Conservation (phyloP, 768 basidiomycete genomes). For the Amanita pseudoporphyria region DNA sequence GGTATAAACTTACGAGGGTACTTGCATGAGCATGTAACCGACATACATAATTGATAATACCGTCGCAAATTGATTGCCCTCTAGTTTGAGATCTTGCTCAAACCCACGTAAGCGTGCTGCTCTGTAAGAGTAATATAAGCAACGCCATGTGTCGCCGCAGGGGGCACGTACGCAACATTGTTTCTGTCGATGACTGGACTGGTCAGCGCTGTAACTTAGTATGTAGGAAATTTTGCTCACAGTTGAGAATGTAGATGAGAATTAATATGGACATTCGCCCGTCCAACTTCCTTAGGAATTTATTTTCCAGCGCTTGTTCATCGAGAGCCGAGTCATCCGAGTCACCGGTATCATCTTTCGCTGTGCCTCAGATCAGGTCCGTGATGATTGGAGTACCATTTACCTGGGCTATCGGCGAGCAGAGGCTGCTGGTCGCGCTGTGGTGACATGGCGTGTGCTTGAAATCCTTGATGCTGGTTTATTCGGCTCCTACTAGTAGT, state of each 20-base stretch:
- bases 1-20: constrained; percentile 45
- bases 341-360: neutral
- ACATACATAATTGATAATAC: constrained; percentile 55
- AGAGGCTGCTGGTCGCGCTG: constrained; percentile 2
- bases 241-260: constrained; percentile 39
- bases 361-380: no score
- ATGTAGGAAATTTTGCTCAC: constrained; percentile 14
- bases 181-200: constrained; percentile 55
- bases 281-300: constrained; percentile 40
- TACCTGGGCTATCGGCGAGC: neutral
- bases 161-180: constrained; percentile 40
- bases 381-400: neutral
- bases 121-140: constrained; percentile 19
- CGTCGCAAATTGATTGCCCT: constrained; percentile 52
- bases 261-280: constrained; percentile 37
- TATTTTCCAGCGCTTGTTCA: constrained; percentile 21
- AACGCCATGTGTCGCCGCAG: neutral
- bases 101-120: constrained; percentile 61
- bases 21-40: constrained; percentile 64
- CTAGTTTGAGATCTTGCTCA: constrained; percentile 47
- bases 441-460: neutral
- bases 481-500: no score
- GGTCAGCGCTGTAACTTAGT: constrained; percentile 8
- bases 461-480: no score
- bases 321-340: constrained; percentile 17